Base-by-base conservation (phyloP, 352 stramenopile species). In the Phytophthora syringae region DNA sequence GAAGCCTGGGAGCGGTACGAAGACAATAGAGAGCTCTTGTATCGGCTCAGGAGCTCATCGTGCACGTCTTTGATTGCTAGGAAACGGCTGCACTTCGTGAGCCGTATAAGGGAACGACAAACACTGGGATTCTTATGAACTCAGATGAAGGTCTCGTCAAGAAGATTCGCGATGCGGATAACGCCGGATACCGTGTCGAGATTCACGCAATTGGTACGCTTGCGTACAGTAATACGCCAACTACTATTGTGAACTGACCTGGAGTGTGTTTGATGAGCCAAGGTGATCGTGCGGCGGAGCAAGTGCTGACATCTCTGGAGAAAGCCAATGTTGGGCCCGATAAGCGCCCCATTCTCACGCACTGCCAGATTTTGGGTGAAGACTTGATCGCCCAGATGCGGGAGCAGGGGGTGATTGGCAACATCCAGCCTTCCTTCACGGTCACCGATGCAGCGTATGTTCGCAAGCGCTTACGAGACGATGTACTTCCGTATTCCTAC, bases 341-440 rank as follows among this genome's bases (percentile, higher is more conserved):
- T 5, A 84, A 84, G 40, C 80, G 89, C n/a, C 84, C 89, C 0
- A 90, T 97, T 60, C 76, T 97, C 37, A 97, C 91, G 25, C 91
- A 97, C 55, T 97, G 89, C 59, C 91, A 97, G 69, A 90, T 97
- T 47, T 67, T 97, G 11, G 81, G 82, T 5, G 64, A 73, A 39
- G 84, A 96, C 32, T 48, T 95, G 18, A 81, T 97, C 22, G 30
- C 58, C 6, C 55, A 82, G 25, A 97, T 97, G 90, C 69, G 66
- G 16, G 61, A 77, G 0, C 80, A 89, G 48, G 86, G 88, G 5
- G 88, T 95, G 34, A 94, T 97, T 20, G 89, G 71, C 40, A 93
- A 97, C 65, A 90, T 97, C 49, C 89, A 97, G 62, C 89, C 89
- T 20, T 95, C 88, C 7, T 97, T 97, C 51, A 84, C 89, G 6